phyloP scores from a whole-genome alignment of 306 rosid genomes.

The Calophaca sinica region DNA sequence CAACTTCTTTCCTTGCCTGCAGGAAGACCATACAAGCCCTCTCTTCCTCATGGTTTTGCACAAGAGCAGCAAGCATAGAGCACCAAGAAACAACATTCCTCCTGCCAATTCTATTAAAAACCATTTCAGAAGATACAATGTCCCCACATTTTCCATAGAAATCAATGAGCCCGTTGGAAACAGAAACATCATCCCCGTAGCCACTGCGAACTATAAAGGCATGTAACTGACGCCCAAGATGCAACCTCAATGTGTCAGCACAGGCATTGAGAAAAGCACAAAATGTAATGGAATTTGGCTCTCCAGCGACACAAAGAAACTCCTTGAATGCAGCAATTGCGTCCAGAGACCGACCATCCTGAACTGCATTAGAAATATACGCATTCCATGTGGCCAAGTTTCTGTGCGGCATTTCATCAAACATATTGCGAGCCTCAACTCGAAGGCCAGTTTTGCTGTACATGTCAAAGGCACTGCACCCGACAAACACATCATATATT shows the following conservation, averaged over 20 bases:
- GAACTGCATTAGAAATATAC: constrained; percentile 80
- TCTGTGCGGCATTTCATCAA: constrained; percentile 81
- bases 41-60: constrained; percentile 77
- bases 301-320: constrained; percentile 63
- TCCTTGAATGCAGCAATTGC: constrained; percentile 60
- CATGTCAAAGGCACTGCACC: constrained; percentile 87
- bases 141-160: constrained; percentile 86
- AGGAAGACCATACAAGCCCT: constrained; percentile 74
- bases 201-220: constrained; percentile 65
- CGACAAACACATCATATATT: constrained; percentile 77
- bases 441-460: constrained; percentile 65
- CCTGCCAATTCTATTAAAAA: constrained; percentile 57
- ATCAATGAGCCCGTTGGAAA: constrained; percentile 77
- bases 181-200: constrained; percentile 60
- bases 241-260: constrained; percentile 56
- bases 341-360: constrained; percentile 52
- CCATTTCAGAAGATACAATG: constrained; percentile 59
- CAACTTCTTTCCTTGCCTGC: constrained; percentile 60
- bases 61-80: constrained; percentile 71
- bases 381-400: constrained; percentile 86
- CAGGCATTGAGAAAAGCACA: constrained; percentile 88
- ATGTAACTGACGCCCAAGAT: constrained; percentile 73
- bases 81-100: constrained; percentile 84
- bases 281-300: constrained; percentile 70
- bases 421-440: constrained; percentile 65